A percentile compares a stretch with the other conserved stretches of the same genome.
Conservation (phyloP, 345 rosid species). For the Euphorbia pulcherrima region DNA sequence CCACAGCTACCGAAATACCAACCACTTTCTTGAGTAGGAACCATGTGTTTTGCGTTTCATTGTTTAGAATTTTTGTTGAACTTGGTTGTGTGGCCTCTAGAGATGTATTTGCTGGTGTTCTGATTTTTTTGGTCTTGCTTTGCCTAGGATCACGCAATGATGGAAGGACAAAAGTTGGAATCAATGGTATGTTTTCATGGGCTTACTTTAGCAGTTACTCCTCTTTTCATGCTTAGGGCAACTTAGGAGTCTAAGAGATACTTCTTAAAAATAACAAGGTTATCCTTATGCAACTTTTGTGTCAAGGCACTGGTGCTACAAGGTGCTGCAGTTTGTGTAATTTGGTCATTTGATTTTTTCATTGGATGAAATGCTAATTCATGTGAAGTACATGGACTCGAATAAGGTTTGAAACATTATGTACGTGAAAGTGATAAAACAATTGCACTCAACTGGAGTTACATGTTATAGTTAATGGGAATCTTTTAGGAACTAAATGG, state of each 20-base stretch:
- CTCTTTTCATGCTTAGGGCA: background rate
- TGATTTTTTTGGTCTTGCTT: constrained; percentile 24
- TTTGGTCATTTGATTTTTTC: background rate
- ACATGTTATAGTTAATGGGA: background rate
- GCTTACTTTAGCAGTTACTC: background rate
- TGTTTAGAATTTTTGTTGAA: background rate
- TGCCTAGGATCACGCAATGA: constrained; percentile 45
- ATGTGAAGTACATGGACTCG: background rate
- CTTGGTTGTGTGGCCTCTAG: background rate
- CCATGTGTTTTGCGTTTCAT: background rate
- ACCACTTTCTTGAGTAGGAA: constrained; percentile 57
- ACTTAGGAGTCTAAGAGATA: background rate
- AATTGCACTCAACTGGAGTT: background rate
- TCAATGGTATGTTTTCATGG: background rate
- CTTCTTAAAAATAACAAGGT: background rate
- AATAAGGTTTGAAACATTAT: background rate
- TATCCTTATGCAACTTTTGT: background rate
- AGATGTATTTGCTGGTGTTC: constrained; percentile 21
- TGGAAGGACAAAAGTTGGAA: too few relatives aligned
- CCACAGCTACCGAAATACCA: constrained; percentile 76
- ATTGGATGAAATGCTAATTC: background rate
- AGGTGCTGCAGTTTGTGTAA: background rate
- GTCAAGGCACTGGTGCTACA: background rate
- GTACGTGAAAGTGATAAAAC: background rate
- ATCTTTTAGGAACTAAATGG: background rate